A percentile compares a stretch with the other conserved stretches of the same genome.
phyloP scores from a whole-genome alignment of 176 grass and related monocot species.

The Avena insularis region DNA sequence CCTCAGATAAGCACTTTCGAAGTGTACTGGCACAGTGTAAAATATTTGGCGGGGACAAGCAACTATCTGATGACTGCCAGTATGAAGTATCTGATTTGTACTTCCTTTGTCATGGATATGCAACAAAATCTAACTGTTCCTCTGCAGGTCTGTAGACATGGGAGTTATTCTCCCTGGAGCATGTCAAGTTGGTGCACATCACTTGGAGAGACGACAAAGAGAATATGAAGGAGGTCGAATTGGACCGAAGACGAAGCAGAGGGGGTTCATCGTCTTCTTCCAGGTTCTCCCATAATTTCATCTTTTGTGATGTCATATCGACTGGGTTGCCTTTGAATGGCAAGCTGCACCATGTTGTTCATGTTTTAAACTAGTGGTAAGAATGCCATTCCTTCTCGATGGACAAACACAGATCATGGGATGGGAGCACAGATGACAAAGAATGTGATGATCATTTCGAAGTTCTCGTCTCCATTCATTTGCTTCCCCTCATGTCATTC shows the following conservation, averaged over 20 bases:
- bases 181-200: not conserved
- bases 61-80: not conserved
- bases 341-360: not conserved
- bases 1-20: not conserved
- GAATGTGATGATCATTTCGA: constrained; percentile 26
- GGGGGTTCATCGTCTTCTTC: not conserved
- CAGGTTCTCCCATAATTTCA: constrained; percentile 37
- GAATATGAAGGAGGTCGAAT: not conserved
- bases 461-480: constrained; percentile 11
- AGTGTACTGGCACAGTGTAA: not conserved
- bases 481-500: not conserved
- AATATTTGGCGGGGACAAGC: not conserved
- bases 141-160: not conserved
- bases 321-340: constrained; percentile 11
- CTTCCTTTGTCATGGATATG: not conserved
- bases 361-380: not conserved
- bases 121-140: constrained; percentile 17
- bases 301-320: not conserved
- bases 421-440: constrained; percentile 18
- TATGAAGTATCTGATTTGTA: not conserved
- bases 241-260: not conserved
- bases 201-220: not conserved
- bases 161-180: not conserved
- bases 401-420: not conserved
- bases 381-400: not conserved